Evolutionary conservation across 2,329 filamentous ascomycete genomes (phyloP), one percentile per base, ranked within the genome.

Genomic region (Kalaharituber pfeilii): DNA sequence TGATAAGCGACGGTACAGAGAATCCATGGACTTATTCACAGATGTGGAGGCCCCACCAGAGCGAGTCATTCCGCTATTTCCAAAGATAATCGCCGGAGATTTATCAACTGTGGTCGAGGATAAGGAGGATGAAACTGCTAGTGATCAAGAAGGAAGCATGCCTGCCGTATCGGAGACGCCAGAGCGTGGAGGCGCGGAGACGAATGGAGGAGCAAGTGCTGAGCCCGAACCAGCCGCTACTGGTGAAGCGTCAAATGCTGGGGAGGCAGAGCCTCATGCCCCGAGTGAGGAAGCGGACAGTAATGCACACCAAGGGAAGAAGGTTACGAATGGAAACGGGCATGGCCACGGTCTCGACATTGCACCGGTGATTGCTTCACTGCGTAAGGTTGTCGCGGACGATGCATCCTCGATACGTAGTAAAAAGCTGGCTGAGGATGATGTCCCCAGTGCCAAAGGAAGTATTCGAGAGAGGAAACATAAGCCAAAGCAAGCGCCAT

Each of bases 11-110:
- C 93, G 84, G 65, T 98, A 88, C 65, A 77, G 82, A 36, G 81
- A 87, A 50, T 82, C 89, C 1, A 76, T 98, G 70, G 88, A 96
- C 62, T 70, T 98, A 1, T 96, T 96, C 69, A 85, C 85, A 2
- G 83, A 91, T 53, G 86, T 95, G 2, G 80, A 86, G 62, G 88
- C 91, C 0, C 86, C 91, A 0, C 89, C 91, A 0, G 86, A 93
- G 66, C 76, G 85, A 51, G 91, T 96, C 2, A 80, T 98, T 58
- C 79, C 78, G 39, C 69, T 96, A 8, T 98, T 87, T 62, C 91
- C 91, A 1, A 80, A 75, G 57, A 74, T 80, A 7, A 93, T 98
- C 60, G 84, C 89, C 0, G 91, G 91, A 0, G 79, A 86, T 24
- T 69, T 94, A 1, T 87, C 86, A 0, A 75, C 72, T 1, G 72